These are phyloP conservation scores for Cajanus cajan DNA, from an alignment of 306 rosid species.

Conservation along the genomic window DNA sequence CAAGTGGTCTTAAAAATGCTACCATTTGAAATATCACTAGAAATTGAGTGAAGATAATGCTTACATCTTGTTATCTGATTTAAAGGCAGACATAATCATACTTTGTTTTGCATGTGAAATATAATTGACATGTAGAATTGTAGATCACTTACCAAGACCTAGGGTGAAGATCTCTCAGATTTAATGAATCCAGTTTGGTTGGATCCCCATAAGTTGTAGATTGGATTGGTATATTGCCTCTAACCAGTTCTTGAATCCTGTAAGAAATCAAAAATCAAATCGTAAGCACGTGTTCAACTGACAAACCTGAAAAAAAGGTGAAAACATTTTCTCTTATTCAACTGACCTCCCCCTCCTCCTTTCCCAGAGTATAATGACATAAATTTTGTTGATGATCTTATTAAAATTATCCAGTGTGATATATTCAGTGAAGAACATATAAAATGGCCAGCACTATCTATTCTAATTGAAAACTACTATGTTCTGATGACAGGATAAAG, in stretches of 20 bases:
- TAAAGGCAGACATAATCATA: background rate
- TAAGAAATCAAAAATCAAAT: conserved; percentile 32
- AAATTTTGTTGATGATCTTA: background rate
- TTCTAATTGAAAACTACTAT: background rate
- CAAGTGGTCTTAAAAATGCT: conserved; percentile 22
- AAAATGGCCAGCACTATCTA: background rate
- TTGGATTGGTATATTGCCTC: conserved; percentile 42
- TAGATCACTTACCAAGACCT: conserved; percentile 62
- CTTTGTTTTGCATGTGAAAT: background rate
- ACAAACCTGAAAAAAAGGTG: background rate
- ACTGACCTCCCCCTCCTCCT: background rate
- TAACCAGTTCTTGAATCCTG: conserved; percentile 73
- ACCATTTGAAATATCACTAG: conserved; percentile 21
- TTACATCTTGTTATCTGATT: conserved; percentile 2
- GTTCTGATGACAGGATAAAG: conserved; percentile 20
- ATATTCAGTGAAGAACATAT: background rate
- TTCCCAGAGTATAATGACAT: background rate
- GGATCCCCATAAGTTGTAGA: conserved; percentile 63
- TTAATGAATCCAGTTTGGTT: conserved; percentile 52
- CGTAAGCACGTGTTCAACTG: background rate
- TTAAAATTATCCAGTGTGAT: conserved; percentile 1
- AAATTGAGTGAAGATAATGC: conserved; percentile 10
- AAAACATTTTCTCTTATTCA: background rate
- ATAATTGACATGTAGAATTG: background rate
- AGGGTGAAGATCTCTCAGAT: conserved; percentile 70